A percentile compares a stretch with the other conserved stretches of the same genome.
Conservation (phyloP, 345 rosid genomes). For the Reutealis trisperma region DNA sequence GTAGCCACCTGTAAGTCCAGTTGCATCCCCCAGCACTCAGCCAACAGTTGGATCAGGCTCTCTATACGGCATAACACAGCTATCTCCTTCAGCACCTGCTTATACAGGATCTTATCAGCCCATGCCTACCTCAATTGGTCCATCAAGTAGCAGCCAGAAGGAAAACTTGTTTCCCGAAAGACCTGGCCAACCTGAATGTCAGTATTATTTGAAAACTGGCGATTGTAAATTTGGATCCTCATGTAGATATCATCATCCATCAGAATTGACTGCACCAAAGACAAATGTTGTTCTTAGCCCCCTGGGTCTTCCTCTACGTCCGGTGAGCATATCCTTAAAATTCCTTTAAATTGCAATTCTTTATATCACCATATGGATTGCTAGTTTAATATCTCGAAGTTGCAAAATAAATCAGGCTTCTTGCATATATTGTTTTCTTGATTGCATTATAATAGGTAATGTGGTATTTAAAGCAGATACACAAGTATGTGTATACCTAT, state of each 20-base stretch:
- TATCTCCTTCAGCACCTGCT: conserved; percentile 66
- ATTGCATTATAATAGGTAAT: background rate
- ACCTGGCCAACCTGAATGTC: conserved; percentile 90
- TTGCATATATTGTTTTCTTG: background rate
- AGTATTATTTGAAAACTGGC: conserved; percentile 79
- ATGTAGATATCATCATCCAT: conserved; percentile 93
- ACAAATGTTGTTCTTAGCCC: conserved; percentile 55
- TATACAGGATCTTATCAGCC: conserved; percentile 61
- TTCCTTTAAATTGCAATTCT: background rate
- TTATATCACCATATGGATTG: background rate
- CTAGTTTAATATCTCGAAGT: no score
- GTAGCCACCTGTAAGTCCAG: conserved; percentile 61
- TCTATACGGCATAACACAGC: conserved; percentile 53
- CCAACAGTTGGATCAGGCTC: conserved; percentile 58
- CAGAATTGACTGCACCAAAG: conserved; percentile 48
- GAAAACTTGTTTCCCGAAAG: conserved; percentile 77
- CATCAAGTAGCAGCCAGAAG: conserved; percentile 57
- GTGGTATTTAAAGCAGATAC: background rate
- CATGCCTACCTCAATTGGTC: conserved; percentile 43
- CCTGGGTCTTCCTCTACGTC: conserved; percentile 79
- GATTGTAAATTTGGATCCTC: conserved; percentile 84
- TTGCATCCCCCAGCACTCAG: conserved; percentile 60
- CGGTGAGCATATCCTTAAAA: conserved; percentile 41
- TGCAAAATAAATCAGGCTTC: background rate
- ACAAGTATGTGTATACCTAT: background rate